Conservation (phyloP, 2,329 filamentous ascomycete species). For the Seiridium cupressi region DNA sequence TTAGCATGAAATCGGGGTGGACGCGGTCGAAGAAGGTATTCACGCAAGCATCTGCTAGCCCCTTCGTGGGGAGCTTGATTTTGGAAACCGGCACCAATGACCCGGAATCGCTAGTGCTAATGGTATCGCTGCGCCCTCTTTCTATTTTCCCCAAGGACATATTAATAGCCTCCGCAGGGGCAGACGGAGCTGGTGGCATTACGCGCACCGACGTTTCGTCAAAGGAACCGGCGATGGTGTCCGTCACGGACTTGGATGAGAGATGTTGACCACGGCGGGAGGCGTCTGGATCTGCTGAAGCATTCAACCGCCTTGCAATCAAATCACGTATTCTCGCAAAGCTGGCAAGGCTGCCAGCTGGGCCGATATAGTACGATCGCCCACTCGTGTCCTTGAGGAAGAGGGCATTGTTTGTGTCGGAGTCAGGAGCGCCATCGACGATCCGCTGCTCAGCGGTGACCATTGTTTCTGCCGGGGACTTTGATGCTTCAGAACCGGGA, state of each 20-base stretch:
- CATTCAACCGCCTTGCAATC: slow-evolving; percentile 9
- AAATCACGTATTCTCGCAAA: slow-evolving; percentile 19
- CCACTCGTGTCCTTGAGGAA: slow-evolving; percentile 19
- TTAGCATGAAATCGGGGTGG: slow-evolving; percentile 35
- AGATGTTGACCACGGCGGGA: not conserved
- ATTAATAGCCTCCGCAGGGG: slow-evolving; percentile 5
- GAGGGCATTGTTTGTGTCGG: slow-evolving; percentile 3
- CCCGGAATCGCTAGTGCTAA: slow-evolving; percentile 16
- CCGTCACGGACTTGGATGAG: not conserved
- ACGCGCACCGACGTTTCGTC: slow-evolving; percentile 13
- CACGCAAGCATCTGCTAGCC: slow-evolving; percentile 34
- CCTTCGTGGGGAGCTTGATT: slow-evolving; percentile 28
- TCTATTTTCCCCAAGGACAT: not conserved
- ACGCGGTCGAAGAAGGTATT: slow-evolving; percentile 37
- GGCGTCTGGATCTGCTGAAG: not conserved
- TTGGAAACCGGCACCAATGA: slow-evolving; percentile 16
- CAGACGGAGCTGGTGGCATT: slow-evolving; percentile 8
- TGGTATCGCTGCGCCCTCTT: slow-evolving; percentile 7
- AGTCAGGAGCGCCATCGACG: slow-evolving; percentile 8
- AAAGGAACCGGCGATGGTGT: slow-evolving; percentile 6
- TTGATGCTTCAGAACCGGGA: slow-evolving; percentile 4
- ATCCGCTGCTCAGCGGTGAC: not conserved
- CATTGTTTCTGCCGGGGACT: not conserved
- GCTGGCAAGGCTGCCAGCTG: slow-evolving; percentile 18
- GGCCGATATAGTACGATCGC: slow-evolving; percentile 21